phyloP scores from a whole-genome alignment of 1,139 yeast species.

The Kazachstania sp. region DNA sequence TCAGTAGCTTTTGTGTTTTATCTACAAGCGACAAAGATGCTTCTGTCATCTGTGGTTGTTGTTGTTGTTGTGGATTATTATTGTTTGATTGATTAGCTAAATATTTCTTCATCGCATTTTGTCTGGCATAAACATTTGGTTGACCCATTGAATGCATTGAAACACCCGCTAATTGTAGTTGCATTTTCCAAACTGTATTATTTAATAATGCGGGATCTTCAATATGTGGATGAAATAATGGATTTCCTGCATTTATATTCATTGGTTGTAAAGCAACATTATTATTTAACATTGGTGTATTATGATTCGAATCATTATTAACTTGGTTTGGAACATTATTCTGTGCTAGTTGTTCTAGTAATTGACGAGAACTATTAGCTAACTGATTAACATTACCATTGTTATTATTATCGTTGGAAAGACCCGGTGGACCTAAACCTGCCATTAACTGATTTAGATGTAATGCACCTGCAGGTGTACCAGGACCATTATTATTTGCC shows the following conservation, averaged over 20 bases:
- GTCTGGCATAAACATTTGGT: constrained; percentile 88
- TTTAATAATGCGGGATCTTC: constrained; percentile 37
- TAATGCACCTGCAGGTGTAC: constrained; percentile 5
- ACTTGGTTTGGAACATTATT: constrained; percentile 3
- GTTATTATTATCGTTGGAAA: constrained; percentile 2
- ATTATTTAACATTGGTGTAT: constrained; percentile 1
- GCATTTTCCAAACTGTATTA: constrained; percentile 79
- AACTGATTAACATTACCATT: constrained; percentile 1
- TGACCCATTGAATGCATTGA: constrained; percentile 58
- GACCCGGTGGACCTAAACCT: constrained; percentile 14
- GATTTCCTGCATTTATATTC: constrained; percentile 30
- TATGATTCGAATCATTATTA: constrained; percentile 2
- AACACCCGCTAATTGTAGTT: constrained; percentile 66
- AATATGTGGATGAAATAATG: constrained; percentile 37
- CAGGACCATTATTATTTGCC: not conserved
- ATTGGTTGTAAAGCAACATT: constrained; percentile 4
- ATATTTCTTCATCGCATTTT: constrained; percentile 63
- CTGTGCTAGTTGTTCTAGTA: constrained; percentile 14
- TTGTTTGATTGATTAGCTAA: constrained; percentile 26
- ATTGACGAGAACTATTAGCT: constrained; percentile 12
- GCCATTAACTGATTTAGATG: constrained; percentile 4
- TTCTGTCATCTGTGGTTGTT: constrained; percentile 29
- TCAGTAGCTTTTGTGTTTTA: constrained; percentile 28
- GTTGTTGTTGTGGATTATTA: constrained; percentile 30
- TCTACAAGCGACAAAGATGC: constrained; percentile 30